Evolutionary conservation across 2,329 filamentous ascomycete species (phyloP), one percentile per base, ranked within the genome.

Genomic region (Venturiaceae sp.): DNA sequence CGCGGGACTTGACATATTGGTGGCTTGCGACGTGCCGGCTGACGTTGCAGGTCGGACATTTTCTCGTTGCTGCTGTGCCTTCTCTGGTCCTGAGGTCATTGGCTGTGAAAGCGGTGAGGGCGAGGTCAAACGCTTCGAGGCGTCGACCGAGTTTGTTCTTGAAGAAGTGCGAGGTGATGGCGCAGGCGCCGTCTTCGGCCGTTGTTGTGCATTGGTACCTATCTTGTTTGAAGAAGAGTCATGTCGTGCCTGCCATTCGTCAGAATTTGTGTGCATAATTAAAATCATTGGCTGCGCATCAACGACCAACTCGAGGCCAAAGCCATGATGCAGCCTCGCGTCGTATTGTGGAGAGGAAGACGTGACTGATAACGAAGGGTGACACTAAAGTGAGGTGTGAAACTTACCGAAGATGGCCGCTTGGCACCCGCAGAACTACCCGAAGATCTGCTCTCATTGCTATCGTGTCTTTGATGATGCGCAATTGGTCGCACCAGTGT

Each of bases 1-100:
- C 21, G 92, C 92, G 52, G 88, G 84, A 64, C 88, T 92, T 6
- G 54, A 34, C n/a, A 33, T n/a, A 14, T 21, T 23, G 32, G 28
- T 32, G 5, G 34, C 30, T 21, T 36, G 34, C n/a, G 36, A n/a
- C 7, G 30, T 37, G 11, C 33, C 21, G 30, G 39, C 41, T 9
- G 39, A 30, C 19, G 32, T 26, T 14, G 57, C 67, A 66, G 63
- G 69, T 71, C 60, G 68, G 64, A 14, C 66, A 64, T 58, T 68
- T 67, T 41, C 34, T 34, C 19, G 16, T 13, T 28, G 21, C 16
- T 19, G 46, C 16, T 53, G 46, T 34, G 46, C 26, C 57, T 58
- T 58, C 14, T 55, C 53, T 36, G 53, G 14, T 23, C 32, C 28
- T 23, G 53, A 11, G 7, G n/a, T 53, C 33, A 73, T 64, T 34